Conservation (phyloP, 1,284 basidiomycete genomes). For the Ganoderma multipileum region DNA sequence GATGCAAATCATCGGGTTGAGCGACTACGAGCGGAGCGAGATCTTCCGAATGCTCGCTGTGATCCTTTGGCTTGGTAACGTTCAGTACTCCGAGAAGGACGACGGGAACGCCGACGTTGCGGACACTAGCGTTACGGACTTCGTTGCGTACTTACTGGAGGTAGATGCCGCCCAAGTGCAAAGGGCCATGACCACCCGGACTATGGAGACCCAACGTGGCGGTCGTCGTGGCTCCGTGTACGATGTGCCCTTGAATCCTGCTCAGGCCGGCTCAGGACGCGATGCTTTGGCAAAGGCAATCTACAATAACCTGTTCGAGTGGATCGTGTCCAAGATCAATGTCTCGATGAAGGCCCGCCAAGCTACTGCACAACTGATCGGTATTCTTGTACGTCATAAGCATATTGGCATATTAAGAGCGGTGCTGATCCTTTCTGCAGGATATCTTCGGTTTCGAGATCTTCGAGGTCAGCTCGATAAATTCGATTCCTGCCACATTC, state of each 20-base stretch:
- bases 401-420: neutral
- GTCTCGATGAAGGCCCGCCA: constrained; percentile 92
- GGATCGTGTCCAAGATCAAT: constrained; percentile 98
- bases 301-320: constrained; percentile 99
- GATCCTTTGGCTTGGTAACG: constrained; percentile 97
- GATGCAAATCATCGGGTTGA: constrained; percentile 93
- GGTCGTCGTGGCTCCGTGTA: constrained; percentile 95
- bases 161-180: constrained; percentile 81
- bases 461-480: constrained; percentile 69
- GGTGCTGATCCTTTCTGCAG: constrained; percentile 42
- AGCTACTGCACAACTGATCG: constrained; percentile 86
- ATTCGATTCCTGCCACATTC: neutral
- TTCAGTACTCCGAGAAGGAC: constrained; percentile 88
- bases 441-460: constrained; percentile 99
- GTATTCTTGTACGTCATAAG: constrained; percentile 75
- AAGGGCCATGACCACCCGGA: constrained; percentile 86
- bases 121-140: constrained; percentile 93
- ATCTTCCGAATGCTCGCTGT: constrained; percentile 95
- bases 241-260: constrained; percentile 94
- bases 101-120: constrained; percentile 87
- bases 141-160: constrained; percentile 95
- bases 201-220: constrained; percentile 94
- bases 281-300: constrained; percentile 97
- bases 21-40: constrained; percentile 85
- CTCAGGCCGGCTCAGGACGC: constrained; percentile 88